A percentile compares a stretch with the other conserved stretches of the same genome.
Evolutionary conservation across 1,139 yeast genomes (phyloP).

Genomic region (Geotrichum bryndzae): DNA sequence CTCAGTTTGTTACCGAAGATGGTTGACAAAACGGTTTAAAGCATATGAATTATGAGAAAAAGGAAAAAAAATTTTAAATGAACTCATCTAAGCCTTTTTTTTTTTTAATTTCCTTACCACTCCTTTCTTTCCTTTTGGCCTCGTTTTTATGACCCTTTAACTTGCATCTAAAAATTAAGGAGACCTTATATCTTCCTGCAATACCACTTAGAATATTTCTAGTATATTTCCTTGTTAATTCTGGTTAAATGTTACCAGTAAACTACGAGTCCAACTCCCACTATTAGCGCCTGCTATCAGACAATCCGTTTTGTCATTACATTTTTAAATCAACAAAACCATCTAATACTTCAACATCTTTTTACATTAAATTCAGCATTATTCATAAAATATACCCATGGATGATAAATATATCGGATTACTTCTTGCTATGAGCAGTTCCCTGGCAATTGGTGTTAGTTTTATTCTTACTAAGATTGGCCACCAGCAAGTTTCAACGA

Average conservation of each 20-base stretch:
- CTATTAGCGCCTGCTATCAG: not conserved
- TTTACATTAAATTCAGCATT: not conserved
- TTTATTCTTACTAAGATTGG: conserved; percentile 89
- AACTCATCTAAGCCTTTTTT: no score
- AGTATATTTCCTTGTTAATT: not conserved
- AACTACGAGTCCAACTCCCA: not conserved
- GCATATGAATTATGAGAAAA: no score
- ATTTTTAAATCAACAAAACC: not conserved
- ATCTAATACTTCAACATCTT: not conserved
- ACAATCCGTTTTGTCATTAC: not conserved
- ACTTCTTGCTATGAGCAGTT: conserved; percentile 80
- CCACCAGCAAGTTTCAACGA: conserved; percentile 53
- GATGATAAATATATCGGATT: conserved; percentile 88
- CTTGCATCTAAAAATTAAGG: not conserved
- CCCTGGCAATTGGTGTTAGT: conserved; percentile 84
- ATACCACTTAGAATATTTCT: not conserved
- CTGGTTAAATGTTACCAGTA: not conserved
- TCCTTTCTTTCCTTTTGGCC: not conserved
- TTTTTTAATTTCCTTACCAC: no score
- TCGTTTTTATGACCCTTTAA: not conserved
- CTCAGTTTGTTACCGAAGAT: no score
- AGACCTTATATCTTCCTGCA: not conserved
- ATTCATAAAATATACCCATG: conserved; percentile 17
- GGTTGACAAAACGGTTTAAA: no score
- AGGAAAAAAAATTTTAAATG: no score